Conservation (phyloP, 169 alveolate species). For the Plasmodium coatneyi region DNA sequence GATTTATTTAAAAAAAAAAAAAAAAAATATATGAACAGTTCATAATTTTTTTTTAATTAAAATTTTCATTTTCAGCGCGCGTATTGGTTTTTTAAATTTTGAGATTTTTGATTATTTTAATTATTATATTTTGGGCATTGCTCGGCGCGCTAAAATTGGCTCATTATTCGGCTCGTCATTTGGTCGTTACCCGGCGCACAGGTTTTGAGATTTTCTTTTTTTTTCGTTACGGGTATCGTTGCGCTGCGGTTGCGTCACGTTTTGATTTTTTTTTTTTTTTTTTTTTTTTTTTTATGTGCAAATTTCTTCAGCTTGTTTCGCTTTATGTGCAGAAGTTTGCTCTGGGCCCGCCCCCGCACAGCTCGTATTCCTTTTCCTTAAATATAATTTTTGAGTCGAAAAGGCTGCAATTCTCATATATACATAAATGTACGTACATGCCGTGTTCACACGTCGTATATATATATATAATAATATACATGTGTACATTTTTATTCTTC, state of each 20-base stretch:
- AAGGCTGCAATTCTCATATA: neutral
- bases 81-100: constrained; percentile 1
- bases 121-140: neutral
- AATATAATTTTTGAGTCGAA: constrained; percentile 26
- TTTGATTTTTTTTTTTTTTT: constrained; percentile 2
- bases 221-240: neutral
- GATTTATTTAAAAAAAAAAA: constrained; percentile 20
- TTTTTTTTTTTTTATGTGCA: neutral
- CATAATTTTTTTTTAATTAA: constrained; percentile 1
- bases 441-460: neutral
- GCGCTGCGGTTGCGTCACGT: neutral
- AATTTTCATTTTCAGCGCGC: neutral
- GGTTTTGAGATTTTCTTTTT: neutral
- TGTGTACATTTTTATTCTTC: neutral
- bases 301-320: neutral
- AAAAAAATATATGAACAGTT: neutral
- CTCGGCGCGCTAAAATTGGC: neutral
- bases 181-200: neutral
- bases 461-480: neutral
- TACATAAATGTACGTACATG: neutral
- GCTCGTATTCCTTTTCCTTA: constrained; percentile 9
- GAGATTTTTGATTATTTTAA: neutral
- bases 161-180: neutral
- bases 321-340: neutral
- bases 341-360: neutral